Evolutionary conservation across 2,329 filamentous ascomycete genomes (phyloP).

Genomic region (Trichoderma asperellum): DNA sequence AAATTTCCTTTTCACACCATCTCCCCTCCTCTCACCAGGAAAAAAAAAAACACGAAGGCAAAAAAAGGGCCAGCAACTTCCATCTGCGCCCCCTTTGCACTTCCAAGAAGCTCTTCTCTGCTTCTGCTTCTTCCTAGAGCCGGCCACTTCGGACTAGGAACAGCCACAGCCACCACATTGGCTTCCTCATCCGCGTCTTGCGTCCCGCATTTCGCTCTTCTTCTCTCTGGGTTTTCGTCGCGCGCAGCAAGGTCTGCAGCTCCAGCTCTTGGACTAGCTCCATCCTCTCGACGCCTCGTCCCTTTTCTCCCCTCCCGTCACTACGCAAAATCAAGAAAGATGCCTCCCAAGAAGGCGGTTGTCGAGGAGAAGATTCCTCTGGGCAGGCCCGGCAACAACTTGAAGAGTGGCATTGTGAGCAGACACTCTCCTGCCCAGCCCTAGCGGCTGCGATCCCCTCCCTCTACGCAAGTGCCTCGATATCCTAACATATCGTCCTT

Average conservation of each 20-base stretch:
- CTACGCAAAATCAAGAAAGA: slow-evolving; percentile 71
- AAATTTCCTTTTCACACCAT: slow-evolving; percentile 28
- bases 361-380: slow-evolving; percentile 96
- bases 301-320: slow-evolving; percentile 54
- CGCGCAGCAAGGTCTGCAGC: slow-evolving; percentile 71
- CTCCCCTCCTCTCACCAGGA: slow-evolving; percentile 22
- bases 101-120: slow-evolving; percentile 35
- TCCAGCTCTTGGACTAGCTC: slow-evolving; percentile 56
- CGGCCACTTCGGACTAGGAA: slow-evolving; percentile 46
- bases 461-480: slow-evolving; percentile 11
- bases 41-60: slow-evolving; percentile 8
- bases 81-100: slow-evolving; percentile 35
- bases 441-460: background rate
- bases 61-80: slow-evolving; percentile 29
- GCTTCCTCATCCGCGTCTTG: slow-evolving; percentile 45
- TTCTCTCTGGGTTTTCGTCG: slow-evolving; percentile 52
- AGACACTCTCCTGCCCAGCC: slow-evolving; percentile 25
- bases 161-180: slow-evolving; percentile 50
- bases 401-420: slow-evolving; percentile 98
- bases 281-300: slow-evolving; percentile 56
- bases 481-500: slow-evolving; percentile 28
- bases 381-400: slow-evolving; percentile 93
- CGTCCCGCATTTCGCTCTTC: slow-evolving; percentile 57
- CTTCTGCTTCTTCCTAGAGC: slow-evolving; percentile 15
- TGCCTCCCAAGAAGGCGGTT: slow-evolving; percentile 93